These are phyloP conservation scores for Colletotrichum karsti DNA, from an alignment of 2,329 filamentous ascomycete species.

Conservation along the genomic window DNA sequence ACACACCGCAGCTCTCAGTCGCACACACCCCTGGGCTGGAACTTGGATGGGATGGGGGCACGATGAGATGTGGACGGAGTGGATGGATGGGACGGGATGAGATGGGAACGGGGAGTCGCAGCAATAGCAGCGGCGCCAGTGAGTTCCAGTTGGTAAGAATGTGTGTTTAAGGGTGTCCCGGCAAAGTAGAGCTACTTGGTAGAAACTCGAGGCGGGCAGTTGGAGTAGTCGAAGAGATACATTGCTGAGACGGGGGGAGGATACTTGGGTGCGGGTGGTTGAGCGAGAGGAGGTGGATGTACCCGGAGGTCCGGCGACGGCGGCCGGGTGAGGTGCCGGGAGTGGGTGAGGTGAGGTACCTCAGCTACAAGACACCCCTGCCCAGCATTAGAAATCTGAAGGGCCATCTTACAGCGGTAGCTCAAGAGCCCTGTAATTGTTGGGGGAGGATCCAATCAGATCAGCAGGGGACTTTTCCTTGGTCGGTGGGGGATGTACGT, in stretches of 20 bases:
- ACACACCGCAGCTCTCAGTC: neutral
- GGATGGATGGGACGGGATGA: conserved; percentile 18
- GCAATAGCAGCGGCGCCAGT: neutral
- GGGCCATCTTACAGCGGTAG: too few species aligned
- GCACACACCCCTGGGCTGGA: conserved; percentile 12
- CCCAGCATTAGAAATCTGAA: too few species aligned
- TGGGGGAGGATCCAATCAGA: conserved; percentile 28
- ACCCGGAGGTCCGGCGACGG: conserved; percentile 24
- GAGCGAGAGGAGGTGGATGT: conserved; percentile 6
- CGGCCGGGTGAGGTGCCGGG: conserved; percentile 14
- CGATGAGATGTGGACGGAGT: conserved; percentile 8
- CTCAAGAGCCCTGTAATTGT: conserved; percentile 16
- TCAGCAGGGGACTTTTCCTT: conserved; percentile 5
- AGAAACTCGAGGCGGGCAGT: neutral
- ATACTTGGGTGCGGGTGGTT: neutral
- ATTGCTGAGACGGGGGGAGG: neutral
- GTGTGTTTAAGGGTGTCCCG: neutral
- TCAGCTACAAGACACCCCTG: neutral
- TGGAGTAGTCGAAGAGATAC: too few species aligned
- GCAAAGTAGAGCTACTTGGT: neutral
- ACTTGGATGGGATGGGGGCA: conserved; percentile 4
- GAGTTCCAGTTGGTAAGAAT: neutral
- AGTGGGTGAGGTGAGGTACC: neutral
- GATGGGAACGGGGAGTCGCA: conserved; percentile 21
- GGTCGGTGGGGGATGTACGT: conserved; percentile 18